Conservation (phyloP, 1,284 basidiomycete species). For the Melampsora occidentalis region DNA sequence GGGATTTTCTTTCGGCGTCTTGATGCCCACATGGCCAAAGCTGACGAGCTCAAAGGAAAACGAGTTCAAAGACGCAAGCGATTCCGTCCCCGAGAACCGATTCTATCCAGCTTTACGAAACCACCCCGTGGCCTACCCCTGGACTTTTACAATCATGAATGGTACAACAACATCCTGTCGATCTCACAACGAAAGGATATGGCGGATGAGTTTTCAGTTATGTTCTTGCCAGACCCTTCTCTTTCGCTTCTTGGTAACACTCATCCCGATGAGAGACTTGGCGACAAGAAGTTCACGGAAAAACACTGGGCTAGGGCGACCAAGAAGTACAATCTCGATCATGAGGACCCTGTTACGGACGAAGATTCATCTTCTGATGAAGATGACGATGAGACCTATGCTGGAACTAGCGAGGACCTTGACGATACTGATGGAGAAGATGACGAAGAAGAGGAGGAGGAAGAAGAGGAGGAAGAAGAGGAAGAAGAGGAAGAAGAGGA, state of each 20-base stretch:
- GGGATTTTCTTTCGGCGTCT: constrained; percentile 14
- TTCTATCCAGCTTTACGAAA: not conserved
- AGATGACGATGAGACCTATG: not conserved
- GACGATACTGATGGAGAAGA: not conserved
- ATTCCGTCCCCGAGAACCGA: not conserved
- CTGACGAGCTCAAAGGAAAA: constrained; percentile 1
- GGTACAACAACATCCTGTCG: constrained; percentile 18
- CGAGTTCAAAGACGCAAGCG: constrained; percentile 6
- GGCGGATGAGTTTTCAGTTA: not conserved
- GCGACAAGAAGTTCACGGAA: not conserved
- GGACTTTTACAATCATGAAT: constrained; percentile 14
- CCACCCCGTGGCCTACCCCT: constrained; percentile 1
- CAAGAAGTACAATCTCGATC: not conserved
- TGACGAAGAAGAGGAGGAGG: not conserved
- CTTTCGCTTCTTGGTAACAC: not conserved
- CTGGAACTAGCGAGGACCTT: not conserved
- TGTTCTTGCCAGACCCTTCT: constrained; percentile 12
- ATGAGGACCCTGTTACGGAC: constrained; percentile 4
- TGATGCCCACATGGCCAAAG: not conserved
- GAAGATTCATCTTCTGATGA: not conserved
- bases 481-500: not conserved
- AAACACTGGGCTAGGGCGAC: not conserved
- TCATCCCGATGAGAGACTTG: too few relatives aligned
- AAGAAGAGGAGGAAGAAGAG: not conserved
- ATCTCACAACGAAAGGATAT: not conserved